Base-by-base conservation (phyloP, 306 rosid genomes). In the Purshia tridentata region DNA sequence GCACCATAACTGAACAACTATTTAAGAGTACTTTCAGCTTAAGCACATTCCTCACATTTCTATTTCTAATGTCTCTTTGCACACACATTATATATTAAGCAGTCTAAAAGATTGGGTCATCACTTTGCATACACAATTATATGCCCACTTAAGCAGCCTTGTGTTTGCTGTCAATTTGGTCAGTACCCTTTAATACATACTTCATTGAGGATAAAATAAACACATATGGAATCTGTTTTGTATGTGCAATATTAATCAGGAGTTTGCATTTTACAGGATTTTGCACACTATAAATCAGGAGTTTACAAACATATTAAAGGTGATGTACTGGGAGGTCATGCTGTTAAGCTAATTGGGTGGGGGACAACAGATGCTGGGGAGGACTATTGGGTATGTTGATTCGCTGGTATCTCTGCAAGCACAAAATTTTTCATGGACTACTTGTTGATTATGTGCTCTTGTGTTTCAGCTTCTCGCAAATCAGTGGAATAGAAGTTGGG, bases 401-500 rank as follows among this genome's bases (percentile, higher is more conserved):
- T 20, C 55, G 61, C 79, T 83, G 40, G 58, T 44, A 52, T 54
- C 18, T 60, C 53, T 5, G 42, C 65, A 39, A 15, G 40, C 72
- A 37, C 58, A 8, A 35, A 9, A 11, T 18, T 74, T 65, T 41
- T 55, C 13, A 15, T 0, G 52, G 59, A 20, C 80, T 67, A 51
- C 53, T 39, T 72, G n/a, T 68, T 87, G 59, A 84, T 63, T 67
- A 12, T 67, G 37, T 74, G 6, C 40, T 72, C 72, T 57, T 63
- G 60, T 78, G 73, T 80, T 76, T 79, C 97, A 94, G 98, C 96
- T 94, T 75, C 76, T 94, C n/a, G 97, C 96, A 71, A 94, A 94
- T 76, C 96, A 94, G 85, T 94, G 98, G 98, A 91, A 91, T 70
- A 84, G 85, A 88, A 76, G 84, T 75, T 94, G 97, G 98, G 98